A percentile compares a stretch with the other conserved stretches of the same genome.
Conservation (phyloP, 441 rosid species). For the Biscutella laevigata region DNA sequence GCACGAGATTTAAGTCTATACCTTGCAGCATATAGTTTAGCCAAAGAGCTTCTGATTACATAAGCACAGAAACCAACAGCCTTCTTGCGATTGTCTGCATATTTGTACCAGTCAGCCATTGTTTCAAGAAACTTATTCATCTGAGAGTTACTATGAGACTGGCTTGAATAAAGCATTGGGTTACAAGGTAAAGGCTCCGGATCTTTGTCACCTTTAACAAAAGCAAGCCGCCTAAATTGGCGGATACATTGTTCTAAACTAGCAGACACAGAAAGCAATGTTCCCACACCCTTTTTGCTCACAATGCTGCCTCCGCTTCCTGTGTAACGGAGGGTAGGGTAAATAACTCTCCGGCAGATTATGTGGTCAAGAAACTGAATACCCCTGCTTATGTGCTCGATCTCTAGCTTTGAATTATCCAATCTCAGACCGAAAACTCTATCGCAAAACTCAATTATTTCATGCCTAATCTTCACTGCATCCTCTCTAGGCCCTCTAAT, state of each 20-base stretch:
- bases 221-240: conserved; percentile 62
- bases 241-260: conserved; percentile 81
- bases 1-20: conserved; percentile 95
- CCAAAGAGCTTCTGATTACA: conserved; percentile 87
- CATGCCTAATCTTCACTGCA: conserved; percentile 54
- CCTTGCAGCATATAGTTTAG: conserved; percentile 93
- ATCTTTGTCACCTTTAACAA: conserved; percentile 91
- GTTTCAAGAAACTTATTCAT: conserved; percentile 98
- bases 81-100: conserved; percentile 90
- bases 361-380: conserved; percentile 91
- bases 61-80: conserved; percentile 96
- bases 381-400: conserved; percentile 83
- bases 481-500: conserved; percentile 91
- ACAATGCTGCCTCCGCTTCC: conserved; percentile 74
- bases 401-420: conserved; percentile 72
- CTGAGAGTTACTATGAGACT: conserved; percentile 95
- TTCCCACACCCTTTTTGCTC: conserved; percentile 81
- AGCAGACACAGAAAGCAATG: conserved; percentile 91
- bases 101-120: conserved; percentile 95
- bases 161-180: conserved; percentile 95
- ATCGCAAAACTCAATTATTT: conserved; percentile 69
- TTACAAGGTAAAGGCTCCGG: conserved; percentile 92
- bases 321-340: conserved; percentile 82
- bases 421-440: conserved; percentile 46
- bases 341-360: conserved; percentile 66